Base-by-base conservation (phyloP, 352 stramenopile species). In the Phytophthora boehmeriae region DNA sequence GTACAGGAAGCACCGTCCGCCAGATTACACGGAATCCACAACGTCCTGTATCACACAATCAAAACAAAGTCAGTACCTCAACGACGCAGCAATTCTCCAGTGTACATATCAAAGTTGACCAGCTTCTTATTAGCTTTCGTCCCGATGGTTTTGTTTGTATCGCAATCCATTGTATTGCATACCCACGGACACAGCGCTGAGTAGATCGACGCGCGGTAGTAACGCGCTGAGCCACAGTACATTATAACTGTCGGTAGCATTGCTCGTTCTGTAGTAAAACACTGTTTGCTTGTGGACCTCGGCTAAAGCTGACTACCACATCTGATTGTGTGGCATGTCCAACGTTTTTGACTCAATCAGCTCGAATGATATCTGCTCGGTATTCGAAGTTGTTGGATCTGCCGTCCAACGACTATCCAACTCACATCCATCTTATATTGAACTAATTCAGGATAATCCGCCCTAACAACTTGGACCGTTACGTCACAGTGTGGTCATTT, bases 301-400 rank as follows among this genome's bases (percentile, higher is more conserved):
- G 13, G 32, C 32, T 38, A 38, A n/a, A n/a, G n/a, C n/a, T n/a
- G n/a, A n/a, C n/a, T n/a, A n/a, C 35, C 13, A 42, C 35, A 42
- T n/a, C 16, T 17, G 16, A 42, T 42, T 42, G 35, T n/a, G 35
- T 42, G 1, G 10, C 10, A 9, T 4, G 35, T 17, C 35, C 35
- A 42, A 42, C 8, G 35, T 42, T 42, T 42, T n/a, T 42, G 16
- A 9, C 4, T 16, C 19, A 42, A 20, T 42, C 35, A 42, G 35
- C 35, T 42, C 13, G 35, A 6, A 42, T 17, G 16, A 5, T 42
- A 42, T 17, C 19, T 17, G 13, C 6, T 9, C 10, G 13, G 19
- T 42, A 20, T 42, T 42, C 35, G 35, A 42, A 42, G 19, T 47
- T n/a, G 54, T 59, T 28, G 35, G 35, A 42, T n/a, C 35, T 4